Conservation (phyloP, 2,329 filamentous ascomycete genomes). For the Colletotrichum godetiae region DNA sequence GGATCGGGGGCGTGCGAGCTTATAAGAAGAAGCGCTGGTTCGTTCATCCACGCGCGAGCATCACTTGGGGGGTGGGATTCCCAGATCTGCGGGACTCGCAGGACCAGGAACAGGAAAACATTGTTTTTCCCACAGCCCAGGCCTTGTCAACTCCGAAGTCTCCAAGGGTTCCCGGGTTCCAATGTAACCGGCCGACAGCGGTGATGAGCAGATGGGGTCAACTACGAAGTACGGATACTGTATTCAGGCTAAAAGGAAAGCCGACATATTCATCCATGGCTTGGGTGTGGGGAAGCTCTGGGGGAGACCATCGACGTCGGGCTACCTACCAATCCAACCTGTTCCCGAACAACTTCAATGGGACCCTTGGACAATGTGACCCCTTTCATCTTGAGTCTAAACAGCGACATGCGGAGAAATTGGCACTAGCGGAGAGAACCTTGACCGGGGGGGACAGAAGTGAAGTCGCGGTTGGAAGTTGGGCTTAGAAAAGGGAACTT, state of each 20-base stretch:
- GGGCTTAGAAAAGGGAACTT: not conserved
- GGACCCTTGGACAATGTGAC: conserved; percentile 21
- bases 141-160: not conserved
- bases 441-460: not conserved
- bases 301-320: not conserved
- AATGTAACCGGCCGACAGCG: not conserved
- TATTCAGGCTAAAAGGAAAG: conserved; percentile 33
- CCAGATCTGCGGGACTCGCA: conserved; percentile 20
- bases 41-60: not conserved
- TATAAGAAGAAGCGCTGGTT: conserved; percentile 6
- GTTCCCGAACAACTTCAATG: not conserved
- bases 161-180: not conserved
- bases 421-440: conserved; percentile 8
- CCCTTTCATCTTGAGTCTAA: conserved; percentile 25
- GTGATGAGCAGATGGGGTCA: not conserved
- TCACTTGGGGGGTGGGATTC: not conserved
- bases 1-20: not conserved
- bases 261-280: conserved; percentile 26
- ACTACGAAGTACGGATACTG: not conserved
- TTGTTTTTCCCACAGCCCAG: not conserved
- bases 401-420: conserved; percentile 17
- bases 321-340: not conserved
- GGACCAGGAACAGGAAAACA: conserved; percentile 1
- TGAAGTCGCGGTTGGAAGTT: not conserved
- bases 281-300: conserved; percentile 2